Conservation (phyloP, 192 early-diverging fungal genomes). For the Phycomyces nitens region DNA sequence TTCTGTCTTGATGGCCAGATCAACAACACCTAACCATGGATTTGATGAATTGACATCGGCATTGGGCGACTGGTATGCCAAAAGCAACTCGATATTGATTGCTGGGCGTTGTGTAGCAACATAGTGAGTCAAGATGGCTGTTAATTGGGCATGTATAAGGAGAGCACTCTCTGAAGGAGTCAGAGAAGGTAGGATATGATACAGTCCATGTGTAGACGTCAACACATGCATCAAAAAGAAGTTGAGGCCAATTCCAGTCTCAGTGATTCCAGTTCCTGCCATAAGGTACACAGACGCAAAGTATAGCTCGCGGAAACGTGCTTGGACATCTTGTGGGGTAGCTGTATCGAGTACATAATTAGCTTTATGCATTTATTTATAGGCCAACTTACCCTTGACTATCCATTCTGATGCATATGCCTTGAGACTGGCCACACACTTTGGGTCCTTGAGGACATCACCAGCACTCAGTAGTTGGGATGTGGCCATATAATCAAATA, state of each 20-base stretch:
- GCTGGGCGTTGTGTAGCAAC: conserved; percentile 40
- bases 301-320: conserved; percentile 42
- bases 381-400: conserved; percentile 14
- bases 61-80: conserved; percentile 19
- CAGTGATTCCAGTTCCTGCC: conserved; percentile 32
- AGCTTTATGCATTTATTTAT: too few species aligned
- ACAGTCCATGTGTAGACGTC: conserved; percentile 52
- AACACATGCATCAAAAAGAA: conserved; percentile 52
- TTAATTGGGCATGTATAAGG: conserved; percentile 42
- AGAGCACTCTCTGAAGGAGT: conserved; percentile 35
- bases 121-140: conserved; percentile 33
- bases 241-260: conserved; percentile 40
- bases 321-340: conserved; percentile 30
- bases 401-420: conserved; percentile 41
- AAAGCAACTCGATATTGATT: conserved; percentile 32
- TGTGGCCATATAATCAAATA: not conserved
- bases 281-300: conserved; percentile 28
- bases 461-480: conserved; percentile 2
- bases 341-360: too few species aligned
- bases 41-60: conserved; percentile 26
- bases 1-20: conserved; percentile 39
- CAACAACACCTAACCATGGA: conserved; percentile 47
- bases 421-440: conserved; percentile 21
- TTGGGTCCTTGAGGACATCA: conserved; percentile 20
- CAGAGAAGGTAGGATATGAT: conserved; percentile 36